phyloP scores from a whole-genome alignment of 2,329 filamentous ascomycete species.

The Cytospora leucostoma region DNA sequence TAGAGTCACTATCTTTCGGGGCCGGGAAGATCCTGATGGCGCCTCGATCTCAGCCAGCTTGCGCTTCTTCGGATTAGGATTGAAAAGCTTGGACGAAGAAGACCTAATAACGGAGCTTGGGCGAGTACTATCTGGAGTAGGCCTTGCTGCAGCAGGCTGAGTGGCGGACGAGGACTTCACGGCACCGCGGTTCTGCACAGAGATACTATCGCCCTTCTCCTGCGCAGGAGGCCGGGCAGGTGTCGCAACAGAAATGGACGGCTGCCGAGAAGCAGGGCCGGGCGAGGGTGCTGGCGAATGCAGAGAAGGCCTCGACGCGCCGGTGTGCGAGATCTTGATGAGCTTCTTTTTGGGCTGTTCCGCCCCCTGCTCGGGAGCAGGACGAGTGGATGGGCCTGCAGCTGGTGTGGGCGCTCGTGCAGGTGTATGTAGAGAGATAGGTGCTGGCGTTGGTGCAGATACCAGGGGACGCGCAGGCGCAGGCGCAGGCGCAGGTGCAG shows the following conservation, averaged over 20 bases:
- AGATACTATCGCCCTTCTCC: slow-evolving; percentile 24
- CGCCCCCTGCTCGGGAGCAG: slow-evolving; percentile 28
- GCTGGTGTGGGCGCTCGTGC: not conserved
- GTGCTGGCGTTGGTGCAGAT: not conserved
- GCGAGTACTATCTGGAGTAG: slow-evolving; percentile 15
- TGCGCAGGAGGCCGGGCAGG: slow-evolving; percentile 14
- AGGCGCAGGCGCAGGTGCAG: not conserved
- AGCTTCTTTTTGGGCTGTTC: slow-evolving; percentile 38
- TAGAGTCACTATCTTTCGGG: slow-evolving; percentile 15
- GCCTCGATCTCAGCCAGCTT: slow-evolving; percentile 23
- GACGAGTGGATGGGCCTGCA: not conserved
- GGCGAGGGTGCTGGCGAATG: slow-evolving; percentile 16
- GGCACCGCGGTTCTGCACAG: slow-evolving; percentile 23
- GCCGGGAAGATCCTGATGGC: slow-evolving; percentile 10
- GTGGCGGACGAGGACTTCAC: slow-evolving; percentile 13
- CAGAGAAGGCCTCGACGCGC: slow-evolving; percentile 13
- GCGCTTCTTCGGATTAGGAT: slow-evolving; percentile 21
- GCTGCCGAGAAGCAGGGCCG: slow-evolving; percentile 11
- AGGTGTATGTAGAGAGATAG: not conserved
- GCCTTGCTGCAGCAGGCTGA: slow-evolving; percentile 9
- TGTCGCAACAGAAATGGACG: slow-evolving; percentile 25
- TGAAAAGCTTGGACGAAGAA: slow-evolving; percentile 8
- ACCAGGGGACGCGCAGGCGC: not conserved
- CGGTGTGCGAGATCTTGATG: slow-evolving; percentile 31
- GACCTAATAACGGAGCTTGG: slow-evolving; percentile 10